These are phyloP conservation scores for Plasmodium vivax DNA, from an alignment of 169 alveolate species.

Conservation along the genomic window DNA sequence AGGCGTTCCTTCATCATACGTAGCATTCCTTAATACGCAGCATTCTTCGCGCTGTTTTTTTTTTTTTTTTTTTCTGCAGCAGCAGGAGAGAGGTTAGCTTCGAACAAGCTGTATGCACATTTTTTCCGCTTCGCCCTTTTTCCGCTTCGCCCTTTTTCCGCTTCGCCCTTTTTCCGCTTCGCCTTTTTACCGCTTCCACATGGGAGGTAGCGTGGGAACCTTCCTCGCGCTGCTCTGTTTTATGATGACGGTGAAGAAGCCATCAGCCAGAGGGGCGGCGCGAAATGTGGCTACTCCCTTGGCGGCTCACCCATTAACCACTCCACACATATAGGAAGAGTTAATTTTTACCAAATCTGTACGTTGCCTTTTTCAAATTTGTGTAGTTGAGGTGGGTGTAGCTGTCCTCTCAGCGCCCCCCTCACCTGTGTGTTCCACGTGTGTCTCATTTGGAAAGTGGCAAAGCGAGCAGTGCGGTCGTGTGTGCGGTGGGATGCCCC, in stretches of 20 bases:
- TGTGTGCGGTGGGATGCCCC: neutral
- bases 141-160: neutral
- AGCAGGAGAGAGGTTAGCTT: neutral
- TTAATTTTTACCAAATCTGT: too few relatives aligned
- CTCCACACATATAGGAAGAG: neutral
- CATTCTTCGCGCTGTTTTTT: neutral
- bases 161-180: neutral
- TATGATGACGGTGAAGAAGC: neutral
- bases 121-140: neutral
- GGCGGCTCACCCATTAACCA: neutral
- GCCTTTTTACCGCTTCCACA: neutral
- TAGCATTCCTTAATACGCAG: neutral
- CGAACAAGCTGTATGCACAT: neutral
- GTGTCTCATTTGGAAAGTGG: neutral
- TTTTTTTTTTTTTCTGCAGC: neutral
- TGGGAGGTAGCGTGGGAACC: neutral
- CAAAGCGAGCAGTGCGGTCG: neutral
- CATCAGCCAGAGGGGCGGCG: neutral
- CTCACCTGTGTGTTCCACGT: neutral
- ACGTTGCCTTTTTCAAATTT: neutral
- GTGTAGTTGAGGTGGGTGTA: neutral
- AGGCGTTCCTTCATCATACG: neutral
- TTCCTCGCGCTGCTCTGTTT: neutral
- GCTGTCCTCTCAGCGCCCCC: neutral
- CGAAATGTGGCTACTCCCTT: neutral